Percentiles rank a stretch among this genome's conserved stretches.
These are phyloP conservation scores for Naematelia aurantialba DNA, from an alignment of 768 basidiomycete genomes.

Conservation along the genomic window DNA sequence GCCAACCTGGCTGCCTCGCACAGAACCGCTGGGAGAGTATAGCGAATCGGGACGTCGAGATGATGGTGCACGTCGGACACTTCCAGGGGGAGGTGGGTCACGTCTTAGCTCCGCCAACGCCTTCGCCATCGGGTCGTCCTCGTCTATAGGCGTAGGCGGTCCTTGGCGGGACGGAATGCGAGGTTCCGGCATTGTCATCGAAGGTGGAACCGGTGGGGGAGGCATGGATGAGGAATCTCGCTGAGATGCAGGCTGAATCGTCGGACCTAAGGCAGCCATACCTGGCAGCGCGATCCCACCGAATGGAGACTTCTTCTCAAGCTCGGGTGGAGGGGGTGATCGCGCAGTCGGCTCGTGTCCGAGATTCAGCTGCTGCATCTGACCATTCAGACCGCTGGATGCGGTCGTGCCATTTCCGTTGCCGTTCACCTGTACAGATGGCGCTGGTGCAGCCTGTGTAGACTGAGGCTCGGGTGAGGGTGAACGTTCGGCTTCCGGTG, in stretches of 20 bases:
- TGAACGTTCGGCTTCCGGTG: conserved; percentile 3
- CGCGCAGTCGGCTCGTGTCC: conserved; percentile 13
- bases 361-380: conserved; percentile 16
- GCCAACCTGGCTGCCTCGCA: conserved; percentile 24
- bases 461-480: background rate
- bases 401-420: background rate
- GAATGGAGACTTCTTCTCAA: conserved; percentile 27
- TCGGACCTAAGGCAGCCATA: conserved; percentile 25
- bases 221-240: conserved; percentile 25
- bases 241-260: conserved; percentile 11
- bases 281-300: conserved; percentile 46
- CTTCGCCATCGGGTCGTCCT: conserved; percentile 53
- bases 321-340: conserved; percentile 5
- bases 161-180: conserved; percentile 37
- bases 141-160: conserved; percentile 39
- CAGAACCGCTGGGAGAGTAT: conserved; percentile 22
- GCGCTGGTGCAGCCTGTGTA: background rate
- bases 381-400: conserved; percentile 17
- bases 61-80: conserved; percentile 40
- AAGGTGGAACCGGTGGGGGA: conserved; percentile 33
- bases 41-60: conserved; percentile 46
- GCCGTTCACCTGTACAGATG: background rate
- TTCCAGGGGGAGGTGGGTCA: conserved; percentile 47
- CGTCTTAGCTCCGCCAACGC: conserved; percentile 50
- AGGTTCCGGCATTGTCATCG: conserved; percentile 42